Evolutionary conservation across 257 asterid genomes (phyloP).

Genomic region (Jacaranda copaia): DNA sequence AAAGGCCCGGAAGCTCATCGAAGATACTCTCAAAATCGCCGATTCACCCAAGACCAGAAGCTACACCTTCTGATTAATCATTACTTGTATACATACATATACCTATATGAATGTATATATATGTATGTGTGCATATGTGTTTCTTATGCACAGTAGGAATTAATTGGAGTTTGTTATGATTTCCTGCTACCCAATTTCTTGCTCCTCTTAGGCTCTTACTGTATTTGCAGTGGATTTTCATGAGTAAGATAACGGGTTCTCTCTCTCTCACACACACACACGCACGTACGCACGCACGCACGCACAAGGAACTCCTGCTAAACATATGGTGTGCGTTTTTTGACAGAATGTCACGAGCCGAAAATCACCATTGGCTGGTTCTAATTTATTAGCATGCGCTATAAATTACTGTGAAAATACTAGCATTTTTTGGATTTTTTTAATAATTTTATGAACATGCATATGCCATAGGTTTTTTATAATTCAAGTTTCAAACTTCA

Average conservation of each 20-base stretch:
- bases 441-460: too few species aligned
- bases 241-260: not conserved
- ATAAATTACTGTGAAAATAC: too few species aligned
- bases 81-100: not conserved
- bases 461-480: too few species aligned
- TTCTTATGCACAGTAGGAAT: not conserved
- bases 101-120: not conserved
- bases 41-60: constrained; percentile 81
- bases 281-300: too few species aligned
- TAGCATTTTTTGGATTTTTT: too few species aligned
- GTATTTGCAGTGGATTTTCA: not conserved
- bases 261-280: too few species aligned
- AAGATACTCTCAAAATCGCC: constrained; percentile 76
- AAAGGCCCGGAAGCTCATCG: constrained; percentile 75
- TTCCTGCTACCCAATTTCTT: not conserved
- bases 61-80: constrained; percentile 45
- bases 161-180: not conserved
- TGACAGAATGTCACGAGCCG: not conserved
- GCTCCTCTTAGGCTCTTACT: not conserved
- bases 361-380: not conserved
- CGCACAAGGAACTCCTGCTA: not conserved
- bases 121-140: not conserved
- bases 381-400: too few species aligned
- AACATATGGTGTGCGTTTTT: constrained; percentile 32
- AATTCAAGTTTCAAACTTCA: too few species aligned